phyloP scores from a whole-genome alignment of 768 basidiomycete species.

The Mycena capillaripes region DNA sequence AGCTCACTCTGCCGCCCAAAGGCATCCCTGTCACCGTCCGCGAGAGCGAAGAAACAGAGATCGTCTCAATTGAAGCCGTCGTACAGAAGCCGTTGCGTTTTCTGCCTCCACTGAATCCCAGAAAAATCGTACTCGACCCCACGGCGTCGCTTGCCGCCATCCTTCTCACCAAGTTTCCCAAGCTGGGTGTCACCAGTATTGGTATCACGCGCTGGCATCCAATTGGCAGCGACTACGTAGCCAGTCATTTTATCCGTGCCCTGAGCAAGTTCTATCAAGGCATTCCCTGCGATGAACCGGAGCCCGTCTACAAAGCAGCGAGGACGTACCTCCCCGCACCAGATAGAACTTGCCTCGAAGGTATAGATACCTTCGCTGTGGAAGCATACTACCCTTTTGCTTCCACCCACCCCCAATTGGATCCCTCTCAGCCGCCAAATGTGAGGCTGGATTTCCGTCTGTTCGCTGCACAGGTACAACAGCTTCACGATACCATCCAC shows the following conservation, averaged over 20 bases:
- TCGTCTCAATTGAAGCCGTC: constrained; percentile 19
- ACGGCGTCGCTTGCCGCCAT: constrained; percentile 19
- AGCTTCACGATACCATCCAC: constrained; percentile 14
- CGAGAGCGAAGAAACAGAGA: neutral
- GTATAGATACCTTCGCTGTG: constrained; percentile 19
- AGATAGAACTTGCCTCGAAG: neutral
- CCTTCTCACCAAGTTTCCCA: constrained; percentile 18
- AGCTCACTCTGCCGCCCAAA: constrained; percentile 19
- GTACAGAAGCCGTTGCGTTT: constrained; percentile 26
- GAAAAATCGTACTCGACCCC: constrained; percentile 13
- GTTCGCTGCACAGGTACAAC: neutral
- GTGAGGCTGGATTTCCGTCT: constrained; percentile 23
- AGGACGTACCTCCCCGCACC: constrained; percentile 6
- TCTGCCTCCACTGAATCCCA: constrained; percentile 6
- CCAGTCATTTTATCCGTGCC: constrained; percentile 23
- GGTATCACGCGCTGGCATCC: constrained; percentile 27
- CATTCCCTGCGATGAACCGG: neutral
- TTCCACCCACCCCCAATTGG: constrained; percentile 8
- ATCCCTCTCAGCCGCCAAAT: neutral
- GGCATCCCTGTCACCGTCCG: constrained; percentile 22
- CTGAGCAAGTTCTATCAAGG: constrained; percentile 13
- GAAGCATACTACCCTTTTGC: constrained; percentile 11
- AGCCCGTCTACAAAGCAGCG: constrained; percentile 6
- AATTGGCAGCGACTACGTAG: constrained; percentile 28
- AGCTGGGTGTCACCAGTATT: constrained; percentile 11